phyloP scores from a whole-genome alignment of 2,329 filamentous ascomycete genomes.

The Aureobasidium musti region DNA sequence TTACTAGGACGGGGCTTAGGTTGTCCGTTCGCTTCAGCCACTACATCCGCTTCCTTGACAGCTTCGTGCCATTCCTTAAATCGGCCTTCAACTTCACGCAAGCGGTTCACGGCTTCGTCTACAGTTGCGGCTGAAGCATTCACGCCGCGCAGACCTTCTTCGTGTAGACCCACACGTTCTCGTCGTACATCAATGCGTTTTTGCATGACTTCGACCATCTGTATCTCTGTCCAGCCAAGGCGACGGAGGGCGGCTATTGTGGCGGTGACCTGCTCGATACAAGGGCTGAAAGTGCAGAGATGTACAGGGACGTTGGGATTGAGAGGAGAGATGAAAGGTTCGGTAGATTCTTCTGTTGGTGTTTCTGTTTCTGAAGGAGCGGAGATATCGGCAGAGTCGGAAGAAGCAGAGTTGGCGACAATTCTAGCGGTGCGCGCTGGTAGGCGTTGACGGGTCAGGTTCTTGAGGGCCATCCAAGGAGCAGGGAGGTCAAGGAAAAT shows the following conservation, averaged over 20 bases:
- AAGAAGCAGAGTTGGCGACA: slow-evolving; percentile 20
- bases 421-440: slow-evolving; percentile 25
- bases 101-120: slow-evolving; percentile 71
- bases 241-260: slow-evolving; percentile 80
- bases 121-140: slow-evolving; percentile 72
- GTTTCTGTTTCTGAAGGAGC: slow-evolving; percentile 18
- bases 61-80: slow-evolving; percentile 64
- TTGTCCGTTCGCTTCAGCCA: slow-evolving; percentile 38
- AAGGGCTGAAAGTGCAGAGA: slow-evolving; percentile 94
- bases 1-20: slow-evolving; percentile 36
- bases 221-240: slow-evolving; percentile 85
- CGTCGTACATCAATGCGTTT: slow-evolving; percentile 77
- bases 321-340: slow-evolving; percentile 54
- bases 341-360: not conserved
- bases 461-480: slow-evolving; percentile 75
- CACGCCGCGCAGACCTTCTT: slow-evolving; percentile 67
- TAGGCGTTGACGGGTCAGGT: slow-evolving; percentile 61
- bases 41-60: slow-evolving; percentile 38
- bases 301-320: slow-evolving; percentile 71
- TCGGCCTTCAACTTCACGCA: slow-evolving; percentile 72
- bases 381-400: slow-evolving; percentile 14
- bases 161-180: slow-evolving; percentile 73
- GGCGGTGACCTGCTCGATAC: slow-evolving; percentile 90
- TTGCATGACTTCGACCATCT: slow-evolving; percentile 87
- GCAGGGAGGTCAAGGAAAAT: slow-evolving; percentile 80